phyloP scores from a whole-genome alignment of 768 basidiomycete species.

The Wakefieldia striispora region DNA sequence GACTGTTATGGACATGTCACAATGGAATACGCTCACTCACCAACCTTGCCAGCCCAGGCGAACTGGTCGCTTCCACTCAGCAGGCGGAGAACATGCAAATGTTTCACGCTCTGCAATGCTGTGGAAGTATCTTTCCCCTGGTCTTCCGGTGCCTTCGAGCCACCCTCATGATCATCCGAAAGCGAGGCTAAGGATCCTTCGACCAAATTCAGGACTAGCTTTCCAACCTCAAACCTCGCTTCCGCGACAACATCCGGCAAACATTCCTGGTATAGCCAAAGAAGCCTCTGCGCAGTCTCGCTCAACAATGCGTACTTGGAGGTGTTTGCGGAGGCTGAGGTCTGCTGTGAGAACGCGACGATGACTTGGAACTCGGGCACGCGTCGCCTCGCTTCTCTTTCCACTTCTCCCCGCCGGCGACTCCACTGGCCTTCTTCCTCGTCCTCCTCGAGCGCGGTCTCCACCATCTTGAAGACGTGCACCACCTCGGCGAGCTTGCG shows the following conservation, averaged over 20 bases:
- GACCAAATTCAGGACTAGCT: constrained; percentile 56
- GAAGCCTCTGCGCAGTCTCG: constrained; percentile 75
- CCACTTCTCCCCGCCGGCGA: constrained; percentile 62
- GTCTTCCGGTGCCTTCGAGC: constrained; percentile 12
- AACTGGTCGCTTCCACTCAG: constrained; percentile 80
- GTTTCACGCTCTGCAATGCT: constrained; percentile 53
- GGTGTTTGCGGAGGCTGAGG: constrained; percentile 27
- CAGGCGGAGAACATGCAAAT: constrained; percentile 75
- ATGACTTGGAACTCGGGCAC: constrained; percentile 88
- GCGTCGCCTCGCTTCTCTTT: constrained; percentile 68
- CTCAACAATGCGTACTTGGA: constrained; percentile 61
- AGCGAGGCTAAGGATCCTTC: constrained; percentile 27
- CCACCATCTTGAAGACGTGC: constrained; percentile 46
- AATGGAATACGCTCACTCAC: constrained; percentile 39
- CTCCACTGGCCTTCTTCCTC: constrained; percentile 71
- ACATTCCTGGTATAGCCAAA: constrained; percentile 83
- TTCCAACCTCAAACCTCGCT: constrained; percentile 75
- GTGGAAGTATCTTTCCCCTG: constrained; percentile 12
- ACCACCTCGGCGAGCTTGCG: constrained; percentile 64
- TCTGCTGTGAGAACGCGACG: constrained; percentile 74
- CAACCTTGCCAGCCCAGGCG: constrained; percentile 69
- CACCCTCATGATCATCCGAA: constrained; percentile 3
- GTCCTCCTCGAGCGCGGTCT: constrained; percentile 56
- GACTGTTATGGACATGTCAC: background rate
- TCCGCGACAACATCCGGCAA: constrained; percentile 74